These are phyloP conservation scores for Usnea hakonensis DNA, from an alignment of 495 filamentous ascomycete genomes.

Conservation along the genomic window DNA sequence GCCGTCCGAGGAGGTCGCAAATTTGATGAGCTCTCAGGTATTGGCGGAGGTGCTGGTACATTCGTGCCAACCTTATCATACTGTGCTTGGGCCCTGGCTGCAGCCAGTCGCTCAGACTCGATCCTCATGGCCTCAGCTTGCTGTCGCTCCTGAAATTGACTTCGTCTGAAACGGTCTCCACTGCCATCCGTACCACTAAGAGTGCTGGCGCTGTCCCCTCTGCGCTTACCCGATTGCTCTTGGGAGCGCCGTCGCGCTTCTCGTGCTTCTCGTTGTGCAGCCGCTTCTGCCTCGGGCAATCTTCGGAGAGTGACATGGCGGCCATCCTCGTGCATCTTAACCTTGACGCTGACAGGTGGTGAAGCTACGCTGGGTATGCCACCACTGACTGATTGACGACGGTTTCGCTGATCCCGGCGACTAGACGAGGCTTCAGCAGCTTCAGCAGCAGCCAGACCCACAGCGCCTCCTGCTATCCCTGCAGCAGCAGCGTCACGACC, in stretches of 20 bases:
- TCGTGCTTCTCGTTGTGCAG: constrained; percentile 50
- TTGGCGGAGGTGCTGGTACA: constrained; percentile 27
- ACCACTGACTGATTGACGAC: constrained; percentile 21
- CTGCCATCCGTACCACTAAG: constrained; percentile 39
- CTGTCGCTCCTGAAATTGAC: constrained; percentile 43
- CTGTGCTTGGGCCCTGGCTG: constrained; percentile 21
- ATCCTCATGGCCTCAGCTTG: constrained; percentile 43
- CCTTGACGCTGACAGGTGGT: constrained; percentile 67
- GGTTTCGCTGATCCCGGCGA: constrained; percentile 33
- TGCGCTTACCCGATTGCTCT: constrained; percentile 25
- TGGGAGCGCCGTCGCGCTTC: constrained; percentile 44
- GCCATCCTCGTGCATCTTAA: constrained; percentile 73
- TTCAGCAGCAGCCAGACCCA: constrained; percentile 39
- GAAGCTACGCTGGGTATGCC: constrained; percentile 39
- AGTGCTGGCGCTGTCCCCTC: constrained; percentile 40
- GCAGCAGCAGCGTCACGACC: constrained; percentile 29
- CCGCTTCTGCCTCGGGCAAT: constrained; percentile 74
- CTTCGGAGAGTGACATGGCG: constrained; percentile 73
- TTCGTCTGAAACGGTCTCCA: constrained; percentile 45
- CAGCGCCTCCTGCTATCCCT: constrained; percentile 39
- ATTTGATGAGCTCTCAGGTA: constrained; percentile 32
- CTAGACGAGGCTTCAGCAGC: constrained; percentile 38
- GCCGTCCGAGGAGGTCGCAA: constrained; percentile 33
- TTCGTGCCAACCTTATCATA: constrained; percentile 14
- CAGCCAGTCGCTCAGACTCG: constrained; percentile 35